These are phyloP conservation scores for Acidiella bohemica DNA, from an alignment of 495 filamentous ascomycete species.

Conservation along the genomic window DNA sequence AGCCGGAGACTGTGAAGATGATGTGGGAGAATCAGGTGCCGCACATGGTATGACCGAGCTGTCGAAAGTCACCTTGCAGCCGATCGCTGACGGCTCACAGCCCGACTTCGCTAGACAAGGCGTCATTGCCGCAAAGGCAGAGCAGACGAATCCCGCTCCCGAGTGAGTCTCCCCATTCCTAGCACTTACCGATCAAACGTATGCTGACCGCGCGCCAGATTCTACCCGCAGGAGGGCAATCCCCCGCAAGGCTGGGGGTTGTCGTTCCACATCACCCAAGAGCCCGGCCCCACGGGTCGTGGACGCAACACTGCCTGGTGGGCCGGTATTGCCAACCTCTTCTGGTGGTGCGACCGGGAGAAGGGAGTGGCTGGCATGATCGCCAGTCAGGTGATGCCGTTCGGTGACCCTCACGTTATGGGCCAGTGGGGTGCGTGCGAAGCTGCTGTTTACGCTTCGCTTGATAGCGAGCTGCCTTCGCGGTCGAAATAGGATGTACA, in stretches of 20 bases:
- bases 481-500: not conserved
- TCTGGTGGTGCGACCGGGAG: slow-evolving; percentile 48
- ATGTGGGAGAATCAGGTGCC: slow-evolving; percentile 53
- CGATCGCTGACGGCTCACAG: no score
- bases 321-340: slow-evolving; percentile 48
- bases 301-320: slow-evolving; percentile 37
- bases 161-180: slow-evolving; percentile 21
- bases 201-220: not conserved
- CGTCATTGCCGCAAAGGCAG: slow-evolving; percentile 37
- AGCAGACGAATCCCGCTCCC: slow-evolving; percentile 33
- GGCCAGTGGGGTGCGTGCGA: slow-evolving; percentile 17
- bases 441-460: slow-evolving; percentile 14
- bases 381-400: slow-evolving; percentile 45
- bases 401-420: slow-evolving; percentile 24
- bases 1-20: slow-evolving; percentile 36
- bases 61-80: no score
- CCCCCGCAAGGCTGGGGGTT: slow-evolving; percentile 49
- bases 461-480: not conserved
- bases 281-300: slow-evolving; percentile 35
- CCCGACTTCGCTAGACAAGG: slow-evolving; percentile 37
- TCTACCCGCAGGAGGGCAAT: slow-evolving; percentile 39
- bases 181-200: no score
- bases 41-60: slow-evolving; percentile 18
- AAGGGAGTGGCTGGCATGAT: slow-evolving; percentile 46
- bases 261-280: slow-evolving; percentile 38